Base-by-base conservation (phyloP, 176 grass and related monocot species). In the Calamus simplicifolius region DNA sequence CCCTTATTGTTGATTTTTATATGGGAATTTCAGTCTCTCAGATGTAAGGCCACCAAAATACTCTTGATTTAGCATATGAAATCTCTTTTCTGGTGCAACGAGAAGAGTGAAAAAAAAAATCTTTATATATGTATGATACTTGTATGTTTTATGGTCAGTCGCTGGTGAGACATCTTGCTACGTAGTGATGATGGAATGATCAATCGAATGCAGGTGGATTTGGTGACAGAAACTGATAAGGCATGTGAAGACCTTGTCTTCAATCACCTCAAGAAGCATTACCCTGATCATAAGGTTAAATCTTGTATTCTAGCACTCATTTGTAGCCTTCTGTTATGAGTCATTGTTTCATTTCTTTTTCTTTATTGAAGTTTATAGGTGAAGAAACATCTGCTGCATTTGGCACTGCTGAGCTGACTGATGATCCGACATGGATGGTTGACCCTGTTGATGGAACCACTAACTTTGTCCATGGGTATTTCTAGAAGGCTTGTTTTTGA, bases 221-320 rank as follows among this genome's bases (percentile, higher is more conserved):
- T 98, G 66, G 93, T 98, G 57, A 98, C 87, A 66, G 93, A 92
- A 81, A 98, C 93, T 51, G 93, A 98, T 52, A 98, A 92, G 81
- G 70, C 93, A 25, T 98, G 93, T 73, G 93, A 98, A 77, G 84
- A 98, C 17, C 79, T 98, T 54, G 83, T 98, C 75, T 92, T 92
- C 84, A 64, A 76, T 81, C 79, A 81, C 35, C 93, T 98, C 43
- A 83, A 83, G 56, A 81, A 83, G 82, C 73, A 85, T 49, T 89
- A 83, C 59, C 93, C 87, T 48, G 72, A 77, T 67, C 93, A 98
- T 62, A 92, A 92, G 76, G 80, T 83, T 13, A 38, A 38, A 10
- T 38, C 31, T 10, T 6, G 6, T 12, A 12, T 38, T 38, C 7
- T 38, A 0, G 7, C 31, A 38, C 31, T 38, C 31, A 38, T 38